Evolutionary conservation across 1,284 basidiomycete species (phyloP), one percentile per base, ranked within the genome.

Genomic region (Ceratobasidium sp.): DNA sequence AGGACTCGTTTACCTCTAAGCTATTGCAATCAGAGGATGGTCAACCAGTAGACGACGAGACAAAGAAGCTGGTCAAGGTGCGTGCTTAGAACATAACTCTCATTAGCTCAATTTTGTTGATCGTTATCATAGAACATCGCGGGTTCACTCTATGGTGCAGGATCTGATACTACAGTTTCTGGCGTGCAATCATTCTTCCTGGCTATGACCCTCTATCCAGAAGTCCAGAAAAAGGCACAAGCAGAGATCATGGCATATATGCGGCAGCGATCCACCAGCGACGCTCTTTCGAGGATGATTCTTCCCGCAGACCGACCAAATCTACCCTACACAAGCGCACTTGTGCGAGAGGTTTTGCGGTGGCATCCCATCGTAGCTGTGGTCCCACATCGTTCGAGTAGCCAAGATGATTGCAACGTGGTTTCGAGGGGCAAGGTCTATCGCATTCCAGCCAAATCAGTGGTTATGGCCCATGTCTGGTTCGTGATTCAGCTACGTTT

Each of bases 1-100:
- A 74, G 18, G 76, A 77, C 3, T 79, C 76, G 53, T 80, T 80
- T 64, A 78, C 77, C 1, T 77, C 78, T 3, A 73, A 59, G 14
- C 70, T 73, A 41, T 76, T 79, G 1, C 76, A 79, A 46, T 75
- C 75, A 3, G 73, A 74, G 18, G 72, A 77, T 23, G 48, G 67
- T 5, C 52, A 48, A 34, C 41, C 43, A 10, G 28, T 73, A 18
- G 73, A 65, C n/a, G 67, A 76, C 1, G 77, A 79, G 36, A 52
- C 30, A 9, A 52, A 64, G 21, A n/a, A 30, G 9, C 12, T 21
- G 6, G 30, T 57, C 32, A 57, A 57, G 23, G 53, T 36, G 36
- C 8, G 18, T 57, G 16, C 26, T 32, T n/a, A 36, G 32, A 30
- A 12, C n/a, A n/a, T n/a, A n/a, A n/a, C n/a, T n/a, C n/a, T n/a